Evolutionary conservation across 192 early-diverging fungal genomes (phyloP).

Genomic region (Backusella circina): DNA sequence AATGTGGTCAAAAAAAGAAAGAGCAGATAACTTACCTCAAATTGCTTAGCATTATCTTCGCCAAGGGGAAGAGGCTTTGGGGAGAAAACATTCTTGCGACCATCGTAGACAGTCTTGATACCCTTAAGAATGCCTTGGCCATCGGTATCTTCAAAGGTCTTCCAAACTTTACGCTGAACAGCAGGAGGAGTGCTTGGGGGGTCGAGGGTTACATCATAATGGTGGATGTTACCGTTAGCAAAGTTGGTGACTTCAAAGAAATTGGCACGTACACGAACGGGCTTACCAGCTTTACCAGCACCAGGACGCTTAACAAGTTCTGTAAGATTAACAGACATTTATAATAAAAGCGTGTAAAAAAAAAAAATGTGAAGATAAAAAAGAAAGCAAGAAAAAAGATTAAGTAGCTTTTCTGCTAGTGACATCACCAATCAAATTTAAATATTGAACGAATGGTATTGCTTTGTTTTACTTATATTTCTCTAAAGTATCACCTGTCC

Average conservation of each 20-base stretch:
- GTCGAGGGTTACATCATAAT: conserved; percentile 82
- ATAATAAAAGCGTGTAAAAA: neutral
- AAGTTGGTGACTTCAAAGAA: conserved; percentile 73
- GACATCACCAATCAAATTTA: neutral
- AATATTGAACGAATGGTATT: neutral
- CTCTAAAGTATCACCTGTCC: neutral
- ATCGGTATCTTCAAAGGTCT: conserved; percentile 55
- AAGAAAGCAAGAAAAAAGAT: conserved; percentile 13
- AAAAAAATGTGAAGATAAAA: neutral
- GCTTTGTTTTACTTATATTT: too few relatives aligned
- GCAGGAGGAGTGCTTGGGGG: conserved; percentile 61
- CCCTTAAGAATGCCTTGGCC: conserved; percentile 52
- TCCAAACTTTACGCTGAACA: conserved; percentile 68
- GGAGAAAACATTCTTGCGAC: conserved; percentile 75
- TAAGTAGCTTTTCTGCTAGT: neutral
- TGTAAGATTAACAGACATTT: conserved; percentile 33
- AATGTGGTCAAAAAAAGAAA: conserved; percentile 23
- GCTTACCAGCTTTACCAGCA: conserved; percentile 42
- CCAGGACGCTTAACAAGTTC: conserved; percentile 43
- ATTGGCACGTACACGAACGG: conserved; percentile 57
- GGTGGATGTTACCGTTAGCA: conserved; percentile 67
- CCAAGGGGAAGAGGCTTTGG: conserved; percentile 52
- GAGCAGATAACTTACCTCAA: conserved; percentile 65
- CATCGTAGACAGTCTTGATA: conserved; percentile 78
- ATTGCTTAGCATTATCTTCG: conserved; percentile 52